Base-by-base conservation (phyloP, 1,284 basidiomycete genomes). In the Cystobasidium pallidum region DNA sequence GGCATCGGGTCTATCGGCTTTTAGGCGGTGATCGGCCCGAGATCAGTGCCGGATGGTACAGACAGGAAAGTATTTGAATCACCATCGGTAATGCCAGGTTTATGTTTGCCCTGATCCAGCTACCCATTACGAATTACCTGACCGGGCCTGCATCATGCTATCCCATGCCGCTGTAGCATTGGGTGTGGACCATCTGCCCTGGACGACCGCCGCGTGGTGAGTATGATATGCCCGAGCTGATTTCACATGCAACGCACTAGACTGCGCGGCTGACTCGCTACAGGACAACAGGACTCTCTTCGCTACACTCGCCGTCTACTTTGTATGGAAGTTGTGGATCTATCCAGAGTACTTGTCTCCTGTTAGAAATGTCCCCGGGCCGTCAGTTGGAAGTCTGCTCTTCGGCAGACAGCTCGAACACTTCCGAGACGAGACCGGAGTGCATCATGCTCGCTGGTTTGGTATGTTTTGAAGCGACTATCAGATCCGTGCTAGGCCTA, bases 271-370 rank as follows among this genome's bases (percentile, higher is more conserved):
- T 47, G 26, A 32, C 62, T 28, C 8, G 43, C 61, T 32, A 19
- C 8, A 28, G 3, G n/a, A 19, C 43, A 3, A 43, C 62, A 64
- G 62, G 45, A 49, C 43, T 6, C 3, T 36, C 15, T 7, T 47
- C 26, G 3, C 28, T 1, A 34, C 47, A 10, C 43, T 64, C 15
- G 19, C 21, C 6, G 45, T 43, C 1, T 51, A 32, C 28, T 11
- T 30, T 11, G 17, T 17, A 24, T 64, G 62, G 62, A 64, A 64
- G 45, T 47, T 64, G 26, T 34, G 34, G 32, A 51, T 64, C 43
- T 49, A 64, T 36, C 62, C 62, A 11, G 62, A 64, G 10, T 51
- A 49, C 21, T 32, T 64, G n/a, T 64, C 62, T 19, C 43, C 62
- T 10, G 21, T 64, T 11, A 24, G 45, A 17, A 58, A 67, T 30